Conservation (phyloP, 768 basidiomycete species). For the Russula dissimulans region DNA sequence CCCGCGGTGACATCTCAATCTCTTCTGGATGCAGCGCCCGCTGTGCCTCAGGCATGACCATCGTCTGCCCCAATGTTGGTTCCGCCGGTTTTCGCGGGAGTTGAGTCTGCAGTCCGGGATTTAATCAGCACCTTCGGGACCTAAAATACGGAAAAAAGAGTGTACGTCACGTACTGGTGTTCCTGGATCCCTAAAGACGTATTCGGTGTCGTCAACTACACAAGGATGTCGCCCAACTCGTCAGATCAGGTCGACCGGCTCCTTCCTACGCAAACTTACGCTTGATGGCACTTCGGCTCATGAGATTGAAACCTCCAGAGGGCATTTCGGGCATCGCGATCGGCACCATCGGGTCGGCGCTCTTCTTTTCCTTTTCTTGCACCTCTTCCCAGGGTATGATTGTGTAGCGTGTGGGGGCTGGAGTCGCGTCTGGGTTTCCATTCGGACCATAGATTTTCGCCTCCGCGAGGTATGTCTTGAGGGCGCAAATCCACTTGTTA, state of each 20-base stretch:
- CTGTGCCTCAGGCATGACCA: constrained; percentile 2
- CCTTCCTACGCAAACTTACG: constrained; percentile 1
- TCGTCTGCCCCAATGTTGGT: not conserved
- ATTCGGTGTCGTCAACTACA: constrained; percentile 34
- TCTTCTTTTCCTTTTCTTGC: constrained; percentile 26
- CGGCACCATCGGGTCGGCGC: constrained; percentile 11
- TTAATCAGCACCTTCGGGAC: constrained; percentile 11
- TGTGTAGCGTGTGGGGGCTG: constrained; percentile 52
- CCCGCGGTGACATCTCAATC: constrained; percentile 22
- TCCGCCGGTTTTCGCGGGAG: constrained; percentile 15
- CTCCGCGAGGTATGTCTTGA: constrained; percentile 64
- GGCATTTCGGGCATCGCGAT: constrained; percentile 21
- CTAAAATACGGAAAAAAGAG: not conserved
- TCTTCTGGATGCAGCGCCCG: constrained; percentile 20
- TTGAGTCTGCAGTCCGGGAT: constrained; percentile 9
- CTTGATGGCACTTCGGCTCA: not conserved
- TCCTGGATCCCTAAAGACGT: constrained; percentile 37
- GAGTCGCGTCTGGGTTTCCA: constrained; percentile 47
- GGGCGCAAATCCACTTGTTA: constrained; percentile 88
- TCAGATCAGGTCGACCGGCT: not conserved
- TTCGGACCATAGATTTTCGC: constrained; percentile 59
- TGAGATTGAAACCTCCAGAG: constrained; percentile 12
- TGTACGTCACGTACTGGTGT: constrained; percentile 12
- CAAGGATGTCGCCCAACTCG: not conserved
- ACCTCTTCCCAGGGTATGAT: constrained; percentile 65